Evolutionary conservation across 2,329 filamentous ascomycete species (phyloP).

Genomic region (Penicillium sp.): DNA sequence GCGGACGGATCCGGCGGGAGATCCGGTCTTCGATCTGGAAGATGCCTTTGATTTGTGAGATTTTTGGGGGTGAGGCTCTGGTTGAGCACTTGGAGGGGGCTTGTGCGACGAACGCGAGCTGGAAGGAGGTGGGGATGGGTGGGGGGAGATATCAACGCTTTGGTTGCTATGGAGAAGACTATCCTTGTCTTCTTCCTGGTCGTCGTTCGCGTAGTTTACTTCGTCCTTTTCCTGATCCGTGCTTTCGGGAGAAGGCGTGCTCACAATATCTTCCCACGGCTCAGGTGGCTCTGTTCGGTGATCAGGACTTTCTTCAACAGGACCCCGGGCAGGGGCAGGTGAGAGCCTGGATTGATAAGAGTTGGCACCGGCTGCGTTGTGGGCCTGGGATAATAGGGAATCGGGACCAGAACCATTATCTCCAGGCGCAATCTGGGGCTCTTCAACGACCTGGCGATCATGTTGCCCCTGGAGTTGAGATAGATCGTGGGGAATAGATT

Average conservation of each 20-base stretch:
- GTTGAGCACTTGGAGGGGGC: slow-evolving; percentile 13
- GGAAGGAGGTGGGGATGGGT: slow-evolving; percentile 6
- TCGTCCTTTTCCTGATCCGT: slow-evolving; percentile 9
- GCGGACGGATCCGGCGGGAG: slow-evolving; percentile 11
- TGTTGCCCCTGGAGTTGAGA: slow-evolving; percentile 10
- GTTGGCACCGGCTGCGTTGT: slow-evolving; percentile 3
- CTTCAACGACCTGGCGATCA: slow-evolving; percentile 19
- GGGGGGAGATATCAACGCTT: slow-evolving; percentile 10
- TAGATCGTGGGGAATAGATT: slow-evolving; percentile 11
- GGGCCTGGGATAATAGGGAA: slow-evolving; percentile 19
- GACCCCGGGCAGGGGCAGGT: slow-evolving; percentile 3
- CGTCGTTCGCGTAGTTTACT: neutral
- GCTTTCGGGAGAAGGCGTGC: neutral
- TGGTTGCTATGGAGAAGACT: slow-evolving; percentile 15
- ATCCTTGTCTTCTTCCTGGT: slow-evolving; percentile 9
- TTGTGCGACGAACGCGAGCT: slow-evolving; percentile 11
- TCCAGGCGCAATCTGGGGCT: slow-evolving; percentile 1
- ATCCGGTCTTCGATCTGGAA: neutral
- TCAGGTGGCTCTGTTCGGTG: neutral
- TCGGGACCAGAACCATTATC: slow-evolving; percentile 10
- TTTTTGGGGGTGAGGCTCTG: slow-evolving; percentile 4
- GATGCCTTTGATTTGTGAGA: neutral
- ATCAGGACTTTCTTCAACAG: slow-evolving; percentile 1
- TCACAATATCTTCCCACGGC: neutral
- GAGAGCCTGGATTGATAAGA: slow-evolving; percentile 3